Conservation (phyloP, 768 basidiomycete species). For the Russula foetens region DNA sequence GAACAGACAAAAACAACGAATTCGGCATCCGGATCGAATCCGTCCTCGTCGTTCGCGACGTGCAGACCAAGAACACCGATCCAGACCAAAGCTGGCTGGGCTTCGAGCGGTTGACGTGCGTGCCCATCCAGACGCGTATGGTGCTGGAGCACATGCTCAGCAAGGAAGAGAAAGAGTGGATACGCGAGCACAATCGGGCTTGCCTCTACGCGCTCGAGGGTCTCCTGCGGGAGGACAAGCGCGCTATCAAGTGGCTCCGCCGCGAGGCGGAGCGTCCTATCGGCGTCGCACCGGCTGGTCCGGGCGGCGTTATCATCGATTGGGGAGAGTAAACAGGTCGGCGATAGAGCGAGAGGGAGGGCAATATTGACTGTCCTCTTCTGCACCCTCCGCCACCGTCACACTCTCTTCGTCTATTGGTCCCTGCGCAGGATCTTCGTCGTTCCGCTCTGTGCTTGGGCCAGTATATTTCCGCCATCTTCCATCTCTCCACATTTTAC, state of each 20-base stretch:
- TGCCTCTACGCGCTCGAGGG: slow-evolving; percentile 61
- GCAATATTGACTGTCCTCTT: no score
- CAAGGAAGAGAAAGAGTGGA: slow-evolving; percentile 80
- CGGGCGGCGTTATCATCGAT: slow-evolving; percentile 68
- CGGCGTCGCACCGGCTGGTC: slow-evolving; percentile 53
- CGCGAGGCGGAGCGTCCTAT: slow-evolving; percentile 70
- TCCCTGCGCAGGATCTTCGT: neutral
- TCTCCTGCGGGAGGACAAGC: slow-evolving; percentile 65
- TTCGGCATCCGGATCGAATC: slow-evolving; percentile 95
- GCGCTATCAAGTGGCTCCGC: slow-evolving; percentile 73
- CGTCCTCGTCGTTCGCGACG: slow-evolving; percentile 63
- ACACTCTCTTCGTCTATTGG: neutral
- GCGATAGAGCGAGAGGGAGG: no score
- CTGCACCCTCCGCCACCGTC: no score
- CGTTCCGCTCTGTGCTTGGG: neutral
- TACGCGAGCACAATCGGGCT: slow-evolving; percentile 77
- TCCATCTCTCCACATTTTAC: neutral
- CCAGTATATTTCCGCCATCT: neutral
- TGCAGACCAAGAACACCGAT: slow-evolving; percentile 64
- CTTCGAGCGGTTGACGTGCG: slow-evolving; percentile 88
- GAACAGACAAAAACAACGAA: slow-evolving; percentile 56
- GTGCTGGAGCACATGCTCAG: slow-evolving; percentile 78
- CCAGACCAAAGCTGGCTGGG: slow-evolving; percentile 77
- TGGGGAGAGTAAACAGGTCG: slow-evolving; percentile 70
- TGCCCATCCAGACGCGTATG: slow-evolving; percentile 89